Evolutionary conservation across 805 yeast species (phyloP).

Genomic region (Hanseniaspora vineae): DNA sequence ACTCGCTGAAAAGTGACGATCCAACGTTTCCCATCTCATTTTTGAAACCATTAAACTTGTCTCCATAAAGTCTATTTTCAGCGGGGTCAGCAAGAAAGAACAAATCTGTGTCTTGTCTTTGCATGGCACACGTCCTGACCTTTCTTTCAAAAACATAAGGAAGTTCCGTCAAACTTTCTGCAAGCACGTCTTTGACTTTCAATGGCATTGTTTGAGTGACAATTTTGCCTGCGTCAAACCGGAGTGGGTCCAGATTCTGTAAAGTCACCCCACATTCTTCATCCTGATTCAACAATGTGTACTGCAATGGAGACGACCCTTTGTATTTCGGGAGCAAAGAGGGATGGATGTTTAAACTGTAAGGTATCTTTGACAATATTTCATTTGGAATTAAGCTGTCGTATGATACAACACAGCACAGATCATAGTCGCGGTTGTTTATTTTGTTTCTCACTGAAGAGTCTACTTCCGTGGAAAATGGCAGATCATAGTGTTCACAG

Average conservation of each 20-base stretch:
- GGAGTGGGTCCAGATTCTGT: conserved; percentile 79
- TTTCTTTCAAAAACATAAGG: background rate
- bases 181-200: background rate
- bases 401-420: conserved; percentile 86
- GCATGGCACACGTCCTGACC: background rate
- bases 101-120: background rate
- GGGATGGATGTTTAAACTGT: conserved; percentile 85
- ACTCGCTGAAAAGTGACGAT: background rate
- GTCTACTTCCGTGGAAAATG: conserved; percentile 14
- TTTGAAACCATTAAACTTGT: background rate
- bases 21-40: background rate
- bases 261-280: conserved; percentile 67
- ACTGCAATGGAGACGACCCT: conserved; percentile 86
- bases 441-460: conserved; percentile 8
- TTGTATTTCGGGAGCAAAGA: conserved; percentile 69
- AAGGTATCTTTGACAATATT: conserved; percentile 35
- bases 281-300: conserved; percentile 56
- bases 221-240: conserved; percentile 71
- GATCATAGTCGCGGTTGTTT: conserved; percentile 28
- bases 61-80: background rate
- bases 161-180: background rate
- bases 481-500: conserved; percentile 7
- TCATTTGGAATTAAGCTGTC: conserved; percentile 65
- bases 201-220: conserved; percentile 39
- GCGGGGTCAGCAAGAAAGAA: background rate